These are phyloP conservation scores for Triangularia verruculosa DNA, from an alignment of 2,329 filamentous ascomycete species.

Conservation along the genomic window DNA sequence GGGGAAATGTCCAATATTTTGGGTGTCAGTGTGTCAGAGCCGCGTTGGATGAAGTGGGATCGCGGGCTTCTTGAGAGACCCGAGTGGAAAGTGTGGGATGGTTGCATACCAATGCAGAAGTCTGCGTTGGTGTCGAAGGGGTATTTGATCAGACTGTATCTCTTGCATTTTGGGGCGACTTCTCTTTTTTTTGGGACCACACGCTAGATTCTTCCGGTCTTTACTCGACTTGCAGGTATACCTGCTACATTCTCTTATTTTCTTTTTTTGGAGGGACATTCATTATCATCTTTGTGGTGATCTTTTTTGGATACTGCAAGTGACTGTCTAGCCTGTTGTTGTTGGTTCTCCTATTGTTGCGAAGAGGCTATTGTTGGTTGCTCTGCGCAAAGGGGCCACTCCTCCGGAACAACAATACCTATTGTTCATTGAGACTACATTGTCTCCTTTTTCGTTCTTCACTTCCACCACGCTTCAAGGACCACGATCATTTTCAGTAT, in stretches of 20 bases:
- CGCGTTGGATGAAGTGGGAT: not conserved
- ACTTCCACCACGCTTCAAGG: not conserved
- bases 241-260: not conserved
- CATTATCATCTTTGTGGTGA: not conserved
- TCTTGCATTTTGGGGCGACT: not conserved
- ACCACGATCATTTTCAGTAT: not conserved
- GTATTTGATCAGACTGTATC: not conserved
- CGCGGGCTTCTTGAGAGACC: not conserved
- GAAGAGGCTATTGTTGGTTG: not conserved
- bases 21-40: not conserved
- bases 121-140: not conserved
- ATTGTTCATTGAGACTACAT: not conserved
- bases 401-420: not conserved
- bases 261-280: not conserved
- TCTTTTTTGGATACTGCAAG: not conserved
- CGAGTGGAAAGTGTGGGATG: not conserved
- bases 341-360: not conserved
- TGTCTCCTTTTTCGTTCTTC: not conserved
- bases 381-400: not conserved
- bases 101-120: not conserved
- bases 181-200: not conserved
- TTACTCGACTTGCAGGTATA: not conserved
- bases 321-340: not conserved
- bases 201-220: not conserved
- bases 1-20: not conserved